Percentiles rank a stretch among this genome's conserved stretches.
phyloP scores from a whole-genome alignment of 768 basidiomycete species.

The Chiua virens region DNA sequence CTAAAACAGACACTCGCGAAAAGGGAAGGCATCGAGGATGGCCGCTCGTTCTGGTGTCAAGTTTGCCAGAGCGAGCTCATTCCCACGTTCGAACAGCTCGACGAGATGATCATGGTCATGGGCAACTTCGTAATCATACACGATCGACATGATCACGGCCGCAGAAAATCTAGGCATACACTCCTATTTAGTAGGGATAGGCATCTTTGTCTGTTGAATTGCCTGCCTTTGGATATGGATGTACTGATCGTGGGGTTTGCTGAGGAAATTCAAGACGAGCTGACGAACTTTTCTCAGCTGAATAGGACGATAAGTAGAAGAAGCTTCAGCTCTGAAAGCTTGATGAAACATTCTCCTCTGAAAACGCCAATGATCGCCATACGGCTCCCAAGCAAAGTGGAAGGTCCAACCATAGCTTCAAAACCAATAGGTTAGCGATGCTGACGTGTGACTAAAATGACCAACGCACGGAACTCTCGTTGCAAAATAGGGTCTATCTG shows the following conservation, averaged over 20 bases:
- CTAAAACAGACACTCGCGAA: constrained; percentile 5
- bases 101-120: constrained; percentile 39
- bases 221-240: constrained; percentile 10
- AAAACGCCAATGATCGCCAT: constrained; percentile 23
- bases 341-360: constrained; percentile 26
- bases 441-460: neutral
- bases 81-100: constrained; percentile 35
- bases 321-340: constrained; percentile 18
- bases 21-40: constrained; percentile 21
- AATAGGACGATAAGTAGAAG: constrained; percentile 6
- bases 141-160: constrained; percentile 38
- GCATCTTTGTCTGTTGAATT: neutral
- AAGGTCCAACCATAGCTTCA: constrained; percentile 24
- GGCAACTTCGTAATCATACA: constrained; percentile 40
- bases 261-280: constrained; percentile 17
- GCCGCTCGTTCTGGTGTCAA: constrained; percentile 15
- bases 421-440: neutral
- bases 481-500: constrained; percentile 24
- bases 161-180: constrained; percentile 29
- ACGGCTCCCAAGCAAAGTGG: constrained; percentile 13
- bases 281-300: constrained; percentile 20
- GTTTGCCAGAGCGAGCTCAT: constrained; percentile 11
- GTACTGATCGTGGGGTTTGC: neutral
- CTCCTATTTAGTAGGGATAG: neutral
- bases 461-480: constrained; percentile 15